Evolutionary conservation across 2,329 filamentous ascomycete genomes (phyloP).

Genomic region (Elsinoe batatas): DNA sequence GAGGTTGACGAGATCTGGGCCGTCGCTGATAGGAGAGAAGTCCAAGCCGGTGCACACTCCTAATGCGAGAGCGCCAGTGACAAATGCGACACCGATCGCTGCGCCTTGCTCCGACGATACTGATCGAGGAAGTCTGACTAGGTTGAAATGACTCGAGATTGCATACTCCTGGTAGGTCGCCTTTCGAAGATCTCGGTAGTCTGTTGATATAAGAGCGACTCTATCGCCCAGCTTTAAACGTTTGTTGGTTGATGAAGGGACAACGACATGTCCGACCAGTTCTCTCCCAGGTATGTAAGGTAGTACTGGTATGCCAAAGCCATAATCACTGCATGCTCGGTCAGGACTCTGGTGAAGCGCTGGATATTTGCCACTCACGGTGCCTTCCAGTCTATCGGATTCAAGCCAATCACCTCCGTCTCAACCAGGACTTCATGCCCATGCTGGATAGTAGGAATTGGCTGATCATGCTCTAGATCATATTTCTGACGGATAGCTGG

Average conservation of each 20-base stretch:
- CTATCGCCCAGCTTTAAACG: constrained; percentile 4
- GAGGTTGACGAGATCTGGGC: constrained; percentile 46
- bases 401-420: constrained; percentile 56
- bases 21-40: constrained; percentile 38
- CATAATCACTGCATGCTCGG: constrained; percentile 47
- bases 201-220: constrained; percentile 58
- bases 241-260: constrained; percentile 29
- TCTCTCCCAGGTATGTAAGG: constrained; percentile 63
- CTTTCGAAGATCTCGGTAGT: constrained; percentile 63
- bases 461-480: not conserved
- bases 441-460: not conserved
- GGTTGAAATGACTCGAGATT: constrained; percentile 55
- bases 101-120: constrained; percentile 48
- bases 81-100: constrained; percentile 60
- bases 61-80: constrained; percentile 56
- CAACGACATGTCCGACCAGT: constrained; percentile 54
- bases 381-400: constrained; percentile 68
- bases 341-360: not conserved
- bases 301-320: constrained; percentile 57
- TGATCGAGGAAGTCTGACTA: constrained; percentile 49
- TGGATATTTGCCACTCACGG: constrained; percentile 41
- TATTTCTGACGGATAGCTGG: constrained; percentile 8
- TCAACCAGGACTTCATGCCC: constrained; percentile 53
- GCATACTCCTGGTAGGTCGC: constrained; percentile 63
- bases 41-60: constrained; percentile 62